A percentile compares a stretch with the other conserved stretches of the same genome.
Evolutionary conservation across 73 alveolate genomes (phyloP).

Genomic region (Symbiodinium pilosum): DNA sequence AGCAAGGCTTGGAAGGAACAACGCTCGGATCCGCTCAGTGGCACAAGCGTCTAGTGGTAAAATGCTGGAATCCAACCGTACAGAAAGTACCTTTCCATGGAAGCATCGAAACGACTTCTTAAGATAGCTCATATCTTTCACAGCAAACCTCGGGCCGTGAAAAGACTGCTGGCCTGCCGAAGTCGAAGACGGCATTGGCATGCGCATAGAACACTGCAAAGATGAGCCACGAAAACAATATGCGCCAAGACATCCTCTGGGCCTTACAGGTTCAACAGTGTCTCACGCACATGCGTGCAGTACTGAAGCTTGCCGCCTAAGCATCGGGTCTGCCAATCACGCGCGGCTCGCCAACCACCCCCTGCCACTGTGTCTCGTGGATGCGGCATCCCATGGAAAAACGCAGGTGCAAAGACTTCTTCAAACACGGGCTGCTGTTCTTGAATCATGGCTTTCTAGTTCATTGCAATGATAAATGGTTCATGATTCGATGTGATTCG

Average conservation of each 20-base stretch:
- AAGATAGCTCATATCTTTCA: too few relatives aligned
- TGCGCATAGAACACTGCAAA: constrained; percentile 33
- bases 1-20: neutral
- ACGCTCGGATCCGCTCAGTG: too few relatives aligned
- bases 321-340: neutral
- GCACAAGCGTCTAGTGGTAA: constrained; percentile 4
- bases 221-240: neutral
- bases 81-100: neutral
- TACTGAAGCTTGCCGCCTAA: neutral
- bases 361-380: neutral
- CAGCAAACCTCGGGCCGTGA: too few relatives aligned
- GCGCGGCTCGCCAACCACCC: neutral
- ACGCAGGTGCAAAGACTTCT: too few relatives aligned
- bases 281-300: neutral
- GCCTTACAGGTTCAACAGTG: neutral
- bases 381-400: too few relatives aligned
- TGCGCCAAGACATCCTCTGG: constrained; percentile 5
- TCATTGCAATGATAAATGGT: neutral
- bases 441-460: too few relatives aligned
- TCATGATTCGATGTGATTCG: neutral
- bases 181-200: constrained; percentile 20
- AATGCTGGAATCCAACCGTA: constrained; percentile 34
- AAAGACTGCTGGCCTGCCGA: constrained; percentile 37
- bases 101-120: too few relatives aligned
- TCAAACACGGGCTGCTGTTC: too few relatives aligned